Evolutionary conservation across 345 rosid species (phyloP), one percentile per base, ranked within the genome.

Genomic region (Eucalyptus brandiana): DNA sequence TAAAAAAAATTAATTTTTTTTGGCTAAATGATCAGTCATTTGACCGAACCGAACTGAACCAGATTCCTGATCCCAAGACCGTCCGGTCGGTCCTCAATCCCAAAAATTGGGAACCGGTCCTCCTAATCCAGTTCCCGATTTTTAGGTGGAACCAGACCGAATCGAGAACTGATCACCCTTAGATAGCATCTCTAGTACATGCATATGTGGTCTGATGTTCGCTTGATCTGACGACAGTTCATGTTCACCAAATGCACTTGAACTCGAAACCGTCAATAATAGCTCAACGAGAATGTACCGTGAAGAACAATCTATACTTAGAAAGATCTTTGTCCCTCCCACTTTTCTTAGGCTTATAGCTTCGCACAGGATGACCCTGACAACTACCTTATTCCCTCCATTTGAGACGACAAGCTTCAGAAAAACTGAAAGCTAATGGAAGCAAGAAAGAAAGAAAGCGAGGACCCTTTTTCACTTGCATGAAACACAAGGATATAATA

Each of bases 81-180:
- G 7, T 15, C 18, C 1, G 0, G 0, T 49, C 18, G 7, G 51
- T 49, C 7, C 17, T 49, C 18, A 15, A 15, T 49, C 51, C 51
- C 51, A 49, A 49, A 49, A 49, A 49, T 49, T 40, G 5, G 10
- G 37, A 69, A 5, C 3, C 0, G 0, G 51, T 15, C 18, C 0
- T 49, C 51, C 1, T 1, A 0, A 49, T 49, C 7, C 18, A 0
- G 1, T 15, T 49, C 51, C 7, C 3, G 18, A 15, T 49, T 49
- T 14, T 15, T 49, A 14, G 1, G 18, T 49, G 7, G 51, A 49
- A 49, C 3, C 0, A 0, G 18, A 49, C 0, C 6, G 3, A 49
- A 49, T 0, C 1, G 7, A 3, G 51, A 49, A 49, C 51, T 2
- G 1, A 49, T 49, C 51, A 49, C 6, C 0, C 0, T 48, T 49